Percentiles rank a stretch among this genome's conserved stretches.
Evolutionary conservation across 1,139 yeast genomes (phyloP).

Genomic region (Lodderomyces metapsilosis): DNA sequence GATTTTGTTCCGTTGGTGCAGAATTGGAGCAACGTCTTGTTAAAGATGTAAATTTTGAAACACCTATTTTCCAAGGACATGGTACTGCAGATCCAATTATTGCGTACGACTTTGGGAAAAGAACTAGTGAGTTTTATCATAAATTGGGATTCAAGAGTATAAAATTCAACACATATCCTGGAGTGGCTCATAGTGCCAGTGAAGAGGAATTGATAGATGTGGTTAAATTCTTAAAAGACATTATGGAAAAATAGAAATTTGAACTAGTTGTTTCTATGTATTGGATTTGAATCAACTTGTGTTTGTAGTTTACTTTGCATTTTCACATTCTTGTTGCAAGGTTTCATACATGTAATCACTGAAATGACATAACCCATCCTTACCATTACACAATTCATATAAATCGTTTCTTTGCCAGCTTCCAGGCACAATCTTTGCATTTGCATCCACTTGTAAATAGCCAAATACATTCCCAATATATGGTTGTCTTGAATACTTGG

Average conservation of each 20-base stretch:
- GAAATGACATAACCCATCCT: constrained; percentile 55
- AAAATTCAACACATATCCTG: constrained; percentile 58
- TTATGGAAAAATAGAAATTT: constrained; percentile 12
- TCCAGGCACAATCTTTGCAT: constrained; percentile 53
- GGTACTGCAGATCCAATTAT: constrained; percentile 78
- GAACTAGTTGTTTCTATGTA: too few species aligned
- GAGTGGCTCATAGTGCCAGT: constrained; percentile 65
- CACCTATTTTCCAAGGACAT: constrained; percentile 88
- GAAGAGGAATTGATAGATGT: constrained; percentile 67
- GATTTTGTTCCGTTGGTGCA: constrained; percentile 62
- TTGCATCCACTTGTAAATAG: constrained; percentile 57
- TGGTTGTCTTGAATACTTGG: constrained; percentile 68
- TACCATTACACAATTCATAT: constrained; percentile 57
- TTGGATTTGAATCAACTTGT: too few species aligned
- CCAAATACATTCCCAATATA: constrained; percentile 74
- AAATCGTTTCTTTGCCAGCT: constrained; percentile 60
- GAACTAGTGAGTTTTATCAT: constrained; percentile 45
- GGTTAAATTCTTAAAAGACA: constrained; percentile 44
- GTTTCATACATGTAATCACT: constrained; percentile 54
- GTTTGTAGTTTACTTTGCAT: background rate
- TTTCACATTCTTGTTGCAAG: constrained; percentile 25
- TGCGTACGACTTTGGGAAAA: constrained; percentile 44
- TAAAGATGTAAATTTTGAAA: constrained; percentile 45
- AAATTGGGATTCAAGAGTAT: constrained; percentile 51
- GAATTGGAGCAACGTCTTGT: constrained; percentile 29